Evolutionary conservation across 176 grass and related monocot species (phyloP).

Genomic region (Puccinellia tenuiflora): DNA sequence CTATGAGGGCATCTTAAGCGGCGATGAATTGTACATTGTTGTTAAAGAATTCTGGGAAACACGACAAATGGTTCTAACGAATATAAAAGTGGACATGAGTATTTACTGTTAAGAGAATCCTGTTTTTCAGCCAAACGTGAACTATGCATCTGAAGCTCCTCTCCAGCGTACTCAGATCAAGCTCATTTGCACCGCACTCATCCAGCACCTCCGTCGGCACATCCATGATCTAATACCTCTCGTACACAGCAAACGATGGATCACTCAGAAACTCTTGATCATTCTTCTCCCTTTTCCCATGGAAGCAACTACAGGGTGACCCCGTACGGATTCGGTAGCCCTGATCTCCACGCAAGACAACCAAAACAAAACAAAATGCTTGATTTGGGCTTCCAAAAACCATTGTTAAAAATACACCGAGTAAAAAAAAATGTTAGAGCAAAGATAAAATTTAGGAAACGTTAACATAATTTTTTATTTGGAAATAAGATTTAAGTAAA

Average conservation of each 20-base stretch:
- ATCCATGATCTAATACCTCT: constrained; percentile 76
- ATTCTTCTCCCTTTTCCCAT: constrained; percentile 15
- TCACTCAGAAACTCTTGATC: constrained; percentile 23
- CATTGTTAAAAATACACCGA: too few species aligned
- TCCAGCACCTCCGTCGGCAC: constrained; percentile 73
- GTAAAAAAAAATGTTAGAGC: too few species aligned
- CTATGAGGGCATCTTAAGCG: too few species aligned
- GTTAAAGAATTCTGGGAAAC: background rate
- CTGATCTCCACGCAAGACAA: too few species aligned
- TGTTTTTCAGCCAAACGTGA: constrained; percentile 30
- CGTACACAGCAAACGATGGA: constrained; percentile 55
- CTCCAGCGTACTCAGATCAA: constrained; percentile 33
- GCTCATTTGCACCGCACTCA: constrained; percentile 42
- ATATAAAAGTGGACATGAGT: background rate
- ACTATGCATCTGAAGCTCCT: constrained; percentile 57
- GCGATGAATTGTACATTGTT: too few species aligned
- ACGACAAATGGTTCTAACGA: background rate
- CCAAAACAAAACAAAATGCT: too few species aligned
- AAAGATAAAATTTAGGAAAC: too few species aligned
- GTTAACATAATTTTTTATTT: too few species aligned
- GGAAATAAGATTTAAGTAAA: too few species aligned
- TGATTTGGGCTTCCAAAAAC: too few species aligned
- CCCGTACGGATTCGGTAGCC: too few species aligned
- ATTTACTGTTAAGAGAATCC: constrained; percentile 30
- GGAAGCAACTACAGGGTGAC: too few species aligned